Base-by-base conservation (phyloP, 2,329 filamentous ascomycete genomes). In the Ophiobolus disseminans region DNA sequence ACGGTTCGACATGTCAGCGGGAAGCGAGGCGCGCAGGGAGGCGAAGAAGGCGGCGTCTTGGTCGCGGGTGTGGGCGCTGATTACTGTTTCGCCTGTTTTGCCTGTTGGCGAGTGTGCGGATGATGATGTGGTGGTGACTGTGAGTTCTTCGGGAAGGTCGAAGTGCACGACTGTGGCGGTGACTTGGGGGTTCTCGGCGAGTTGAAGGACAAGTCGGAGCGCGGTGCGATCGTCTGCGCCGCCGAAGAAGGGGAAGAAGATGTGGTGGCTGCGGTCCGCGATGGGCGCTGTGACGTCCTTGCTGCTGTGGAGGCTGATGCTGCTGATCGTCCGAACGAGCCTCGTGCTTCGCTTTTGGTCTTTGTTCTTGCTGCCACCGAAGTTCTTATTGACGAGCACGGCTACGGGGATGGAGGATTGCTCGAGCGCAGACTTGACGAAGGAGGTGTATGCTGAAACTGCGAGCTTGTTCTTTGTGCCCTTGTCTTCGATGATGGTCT, bases 231-330 rank as follows among this genome's bases (percentile, higher is more conserved):
- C 93, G 65, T 99, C 94, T 1, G 80, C 76, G 7, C 90, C 90
- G 14, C 93, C 92, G 50, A 96, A 86, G 74, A 91, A 97, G 0
- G 92, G 88, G 44, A 96, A 79, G 69, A 96, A 92, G 57, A 97
- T 82, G 68, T 93, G 91, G 67, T 96, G 91, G 26, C 84, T 86
- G 52, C 86, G 86, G 62, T 90, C 84, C 5, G 80, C 77, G 4
- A 86, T 80, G 0, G 87, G 84, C 1, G 66, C 66, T 40, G 81
- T 76, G 16, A 82, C 74, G 0, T 81, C 75, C 9, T 83, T 75
- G 43, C 80, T 74, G 57, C 83, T 85, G 51, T 81, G 79, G 38
- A 89, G 65, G 37, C 65, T 69, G 37, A 68, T 56, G 41, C 51
- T 63, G 50, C 68, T 72, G 44, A 64, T 62, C 7, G 65, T 72